Base-by-base conservation (phyloP, 345 rosid genomes). In the Linum trigynum region DNA sequence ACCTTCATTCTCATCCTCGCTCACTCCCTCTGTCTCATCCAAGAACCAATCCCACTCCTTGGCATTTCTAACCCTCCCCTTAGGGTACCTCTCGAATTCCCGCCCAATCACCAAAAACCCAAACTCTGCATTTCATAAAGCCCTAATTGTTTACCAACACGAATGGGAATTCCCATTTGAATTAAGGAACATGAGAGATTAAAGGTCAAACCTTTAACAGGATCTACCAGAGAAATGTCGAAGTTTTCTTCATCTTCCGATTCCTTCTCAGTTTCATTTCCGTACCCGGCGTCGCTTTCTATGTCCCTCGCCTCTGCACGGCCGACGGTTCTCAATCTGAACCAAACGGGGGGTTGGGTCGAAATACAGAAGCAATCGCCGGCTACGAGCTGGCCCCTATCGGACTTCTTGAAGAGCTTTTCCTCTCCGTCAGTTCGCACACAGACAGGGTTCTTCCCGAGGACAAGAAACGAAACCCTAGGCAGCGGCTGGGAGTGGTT, bases 1-100 rank as follows among this genome's bases (percentile, higher is more conserved):
- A n/a, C 72, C 82, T 17, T 72, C 86, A 1, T 65, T 60, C 5
- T 39, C 64, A 16, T 75, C 75, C 7, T 79, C 77, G 10, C 72
- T 67, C 39, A 72, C 65, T 41, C 69, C 73, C 14, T 35, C 69
- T 10, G 62, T 55, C 76, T 87, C 96, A 64, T 83, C 85, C 3
- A 91, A 65, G 37, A 87, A 91, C 98, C 96, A 91, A 56, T 87
- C 87, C 98, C 96, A 91, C 39, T 84, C 66, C 72, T 72, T 80
- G 3, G 73, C 16, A 32, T 78, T 69, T 0, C 67, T 41, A 37
- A 84, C 75, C 58, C 74, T 77, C 45, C 76, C 75, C 69, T 82
- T 85, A 1, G 85, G 84, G 42, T 84, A 87, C 43, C 66, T 77
- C 71, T 89, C 89, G 76, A 87, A 89, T 57, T 85, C 95, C 12